Evolutionary conservation across 2,329 filamentous ascomycete genomes (phyloP).

Genomic region (Atkinsonella hypoxylon): DNA sequence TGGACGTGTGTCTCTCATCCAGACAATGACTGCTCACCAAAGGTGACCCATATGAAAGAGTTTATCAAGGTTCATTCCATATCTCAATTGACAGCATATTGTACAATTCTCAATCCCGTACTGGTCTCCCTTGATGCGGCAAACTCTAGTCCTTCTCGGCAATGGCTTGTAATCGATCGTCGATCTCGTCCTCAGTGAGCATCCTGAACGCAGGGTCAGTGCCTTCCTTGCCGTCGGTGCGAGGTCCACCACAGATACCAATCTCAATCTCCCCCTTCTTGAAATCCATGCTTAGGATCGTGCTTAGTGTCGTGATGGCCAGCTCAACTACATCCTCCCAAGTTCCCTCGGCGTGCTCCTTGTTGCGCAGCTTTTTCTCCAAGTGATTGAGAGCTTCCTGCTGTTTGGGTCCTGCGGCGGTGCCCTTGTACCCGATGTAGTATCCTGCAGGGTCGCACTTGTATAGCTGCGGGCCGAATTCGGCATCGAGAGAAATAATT

Average conservation of each 20-base stretch:
- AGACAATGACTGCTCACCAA: background rate
- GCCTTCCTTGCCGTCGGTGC: conserved; percentile 70
- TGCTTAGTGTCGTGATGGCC: conserved; percentile 89
- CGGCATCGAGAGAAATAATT: conserved; percentile 84
- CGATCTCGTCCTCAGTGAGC: conserved; percentile 94
- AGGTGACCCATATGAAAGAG: too few species aligned
- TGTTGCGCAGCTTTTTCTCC: conserved; percentile 99
- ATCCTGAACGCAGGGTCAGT: conserved; percentile 70
- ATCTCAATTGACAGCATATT: conserved; percentile 2
- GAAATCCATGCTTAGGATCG: conserved; percentile 95
- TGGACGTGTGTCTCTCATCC: too few species aligned
- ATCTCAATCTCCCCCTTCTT: conserved; percentile 99
- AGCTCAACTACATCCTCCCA: conserved; percentile 99
- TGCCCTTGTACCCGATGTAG: conserved; percentile 97
- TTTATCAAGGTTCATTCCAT: background rate
- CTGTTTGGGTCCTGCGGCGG: conserved; percentile 92
- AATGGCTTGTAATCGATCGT: conserved; percentile 94
- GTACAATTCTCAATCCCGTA: background rate
- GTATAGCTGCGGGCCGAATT: conserved; percentile 88
- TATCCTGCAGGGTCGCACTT: conserved; percentile 98
- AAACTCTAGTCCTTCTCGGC: conserved; percentile 82
- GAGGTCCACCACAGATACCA: conserved; percentile 86
- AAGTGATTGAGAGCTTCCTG: conserved; percentile 97
- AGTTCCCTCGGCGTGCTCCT: conserved; percentile 79
- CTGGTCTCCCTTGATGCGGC: background rate